Conservation (phyloP, 108 stramenopile genomes). For the Hondaea fermentalgiana region DNA sequence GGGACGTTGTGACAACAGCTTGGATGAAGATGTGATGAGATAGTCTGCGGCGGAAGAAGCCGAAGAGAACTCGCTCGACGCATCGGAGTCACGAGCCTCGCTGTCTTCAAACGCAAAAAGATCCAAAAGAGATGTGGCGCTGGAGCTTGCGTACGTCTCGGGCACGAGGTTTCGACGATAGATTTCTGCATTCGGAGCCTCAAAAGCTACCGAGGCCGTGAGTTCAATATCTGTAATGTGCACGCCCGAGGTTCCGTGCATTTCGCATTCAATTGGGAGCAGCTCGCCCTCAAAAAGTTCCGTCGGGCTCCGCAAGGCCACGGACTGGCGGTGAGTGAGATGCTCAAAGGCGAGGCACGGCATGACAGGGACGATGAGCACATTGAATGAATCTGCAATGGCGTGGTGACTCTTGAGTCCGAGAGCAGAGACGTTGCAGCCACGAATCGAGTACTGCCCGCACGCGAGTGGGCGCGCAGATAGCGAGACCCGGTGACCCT, state of each 20-base stretch:
- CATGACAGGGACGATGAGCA: background rate
- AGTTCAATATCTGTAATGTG: background rate
- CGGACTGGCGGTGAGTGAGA: background rate
- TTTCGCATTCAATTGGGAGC: background rate
- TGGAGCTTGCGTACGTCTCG: background rate
- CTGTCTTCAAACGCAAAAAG: background rate
- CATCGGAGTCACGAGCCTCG: background rate
- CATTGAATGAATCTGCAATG: background rate
- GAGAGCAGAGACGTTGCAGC: background rate
- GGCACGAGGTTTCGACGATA: background rate
- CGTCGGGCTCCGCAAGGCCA: background rate
- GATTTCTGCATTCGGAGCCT: background rate
- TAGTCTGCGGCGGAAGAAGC: background rate
- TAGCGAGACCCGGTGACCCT: background rate
- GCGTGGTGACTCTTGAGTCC: background rate
- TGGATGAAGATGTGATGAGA: slow-evolving; percentile 10
- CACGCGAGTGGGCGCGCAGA: background rate
- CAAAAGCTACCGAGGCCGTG: background rate
- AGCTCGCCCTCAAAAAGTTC: background rate
- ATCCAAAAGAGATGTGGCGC: background rate
- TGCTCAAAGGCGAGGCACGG: background rate
- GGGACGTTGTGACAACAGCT: background rate
- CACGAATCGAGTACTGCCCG: background rate
- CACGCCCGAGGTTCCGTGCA: background rate
- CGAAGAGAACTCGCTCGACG: background rate